Percentiles rank a stretch among this genome's conserved stretches.
Evolutionary conservation across 2,329 filamentous ascomycete species (phyloP).

Genomic region (Colletotrichum phormii): DNA sequence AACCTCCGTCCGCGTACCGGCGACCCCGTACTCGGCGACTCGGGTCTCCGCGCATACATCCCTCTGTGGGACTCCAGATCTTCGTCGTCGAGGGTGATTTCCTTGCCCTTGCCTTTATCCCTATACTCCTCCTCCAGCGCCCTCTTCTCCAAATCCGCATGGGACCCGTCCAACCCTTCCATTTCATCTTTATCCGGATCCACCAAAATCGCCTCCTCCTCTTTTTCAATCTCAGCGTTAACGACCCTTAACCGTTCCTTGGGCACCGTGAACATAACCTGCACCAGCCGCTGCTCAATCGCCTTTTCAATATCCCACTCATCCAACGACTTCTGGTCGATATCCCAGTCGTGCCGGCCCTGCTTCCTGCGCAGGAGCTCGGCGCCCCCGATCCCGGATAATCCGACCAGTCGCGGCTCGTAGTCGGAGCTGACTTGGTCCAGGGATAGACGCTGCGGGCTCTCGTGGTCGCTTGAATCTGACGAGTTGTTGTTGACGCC

Average conservation of each 20-base stretch:
- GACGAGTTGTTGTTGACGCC: slow-evolving; percentile 47
- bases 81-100: slow-evolving; percentile 1
- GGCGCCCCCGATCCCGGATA: slow-evolving; percentile 57
- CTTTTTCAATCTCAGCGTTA: slow-evolving; percentile 73
- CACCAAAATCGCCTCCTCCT: slow-evolving; percentile 55
- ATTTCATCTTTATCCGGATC: slow-evolving; percentile 49
- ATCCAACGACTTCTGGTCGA: slow-evolving; percentile 67
- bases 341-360: slow-evolving; percentile 66
- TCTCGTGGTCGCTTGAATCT: slow-evolving; percentile 40
- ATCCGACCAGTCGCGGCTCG: slow-evolving; percentile 55
- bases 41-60: slow-evolving; percentile 6
- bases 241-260: slow-evolving; percentile 89
- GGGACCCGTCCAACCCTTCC: slow-evolving; percentile 22
- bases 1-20: slow-evolving; percentile 29
- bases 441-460: slow-evolving; percentile 41
- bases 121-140: slow-evolving; percentile 10
- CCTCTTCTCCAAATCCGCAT: slow-evolving; percentile 12
- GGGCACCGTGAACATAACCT: slow-evolving; percentile 94
- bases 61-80: not conserved
- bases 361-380: slow-evolving; percentile 65
- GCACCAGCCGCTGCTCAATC: slow-evolving; percentile 77
- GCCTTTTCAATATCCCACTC: slow-evolving; percentile 85
- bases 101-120: slow-evolving; percentile 34
- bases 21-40: slow-evolving; percentile 24
- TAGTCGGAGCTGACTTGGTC: slow-evolving; percentile 55